phyloP scores from a whole-genome alignment of 768 basidiomycete genomes.

The Tephrocybe rancida region DNA sequence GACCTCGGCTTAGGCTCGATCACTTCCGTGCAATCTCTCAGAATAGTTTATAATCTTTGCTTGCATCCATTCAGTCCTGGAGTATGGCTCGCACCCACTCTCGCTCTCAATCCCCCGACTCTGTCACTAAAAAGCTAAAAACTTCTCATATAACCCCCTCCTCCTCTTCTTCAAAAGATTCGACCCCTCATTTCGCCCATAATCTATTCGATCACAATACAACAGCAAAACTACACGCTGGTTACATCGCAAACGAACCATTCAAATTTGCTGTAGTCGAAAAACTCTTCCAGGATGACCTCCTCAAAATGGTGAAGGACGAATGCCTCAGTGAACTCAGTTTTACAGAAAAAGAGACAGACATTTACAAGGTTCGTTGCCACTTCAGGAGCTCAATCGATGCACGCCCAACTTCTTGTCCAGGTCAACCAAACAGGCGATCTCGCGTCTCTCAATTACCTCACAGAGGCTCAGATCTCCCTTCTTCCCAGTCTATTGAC shows the following conservation, averaged over 20 bases:
- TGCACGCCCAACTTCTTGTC: slow-evolving; percentile 5
- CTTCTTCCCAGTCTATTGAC: slow-evolving; percentile 79
- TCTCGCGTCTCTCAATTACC: slow-evolving; percentile 89
- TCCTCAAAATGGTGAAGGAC: slow-evolving; percentile 80
- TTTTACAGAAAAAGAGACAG: slow-evolving; percentile 95
- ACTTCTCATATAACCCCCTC: slow-evolving; percentile 22
- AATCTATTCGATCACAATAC: slow-evolving; percentile 60
- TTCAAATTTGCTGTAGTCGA: slow-evolving; percentile 85
- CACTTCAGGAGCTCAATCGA: slow-evolving; percentile 7
- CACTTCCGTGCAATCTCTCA: slow-evolving; percentile 10
- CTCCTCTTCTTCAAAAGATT: slow-evolving; percentile 27
- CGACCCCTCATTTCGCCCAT: slow-evolving; percentile 46
- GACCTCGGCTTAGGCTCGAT: slow-evolving; percentile 15
- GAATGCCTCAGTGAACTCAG: slow-evolving; percentile 79
- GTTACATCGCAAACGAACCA: slow-evolving; percentile 63
- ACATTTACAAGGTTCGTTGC: slow-evolving; percentile 87
- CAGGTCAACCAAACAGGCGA: slow-evolving; percentile 98
- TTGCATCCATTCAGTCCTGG: neutral
- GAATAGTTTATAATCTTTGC: slow-evolving; percentile 12
- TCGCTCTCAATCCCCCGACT: slow-evolving; percentile 27
- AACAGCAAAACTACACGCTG: slow-evolving; percentile 53
- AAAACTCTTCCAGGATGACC: slow-evolving; percentile 80
- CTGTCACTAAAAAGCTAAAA: slow-evolving; percentile 29
- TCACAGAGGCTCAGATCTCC: slow-evolving; percentile 74
- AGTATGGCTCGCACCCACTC: slow-evolving; percentile 31